Conservation (phyloP, 2,329 filamentous ascomycete species). For the Lecanicillium sp. region DNA sequence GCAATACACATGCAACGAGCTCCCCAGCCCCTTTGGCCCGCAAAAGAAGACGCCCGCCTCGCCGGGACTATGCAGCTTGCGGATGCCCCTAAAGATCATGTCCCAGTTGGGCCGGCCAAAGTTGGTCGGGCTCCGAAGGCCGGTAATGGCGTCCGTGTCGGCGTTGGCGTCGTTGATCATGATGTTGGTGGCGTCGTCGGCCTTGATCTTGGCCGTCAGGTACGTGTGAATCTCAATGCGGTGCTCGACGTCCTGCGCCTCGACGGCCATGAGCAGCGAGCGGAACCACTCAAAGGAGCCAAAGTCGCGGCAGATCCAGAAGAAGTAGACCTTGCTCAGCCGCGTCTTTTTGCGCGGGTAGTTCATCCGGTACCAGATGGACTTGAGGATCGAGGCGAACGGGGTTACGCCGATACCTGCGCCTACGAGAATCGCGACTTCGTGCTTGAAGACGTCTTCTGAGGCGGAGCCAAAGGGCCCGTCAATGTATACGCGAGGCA, state of each 20-base stretch:
- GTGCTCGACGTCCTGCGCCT: constrained; percentile 76
- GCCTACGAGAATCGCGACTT: constrained; percentile 70
- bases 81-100: constrained; percentile 77
- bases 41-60: constrained; percentile 81
- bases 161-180: constrained; percentile 87
- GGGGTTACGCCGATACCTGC: constrained; percentile 83
- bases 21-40: constrained; percentile 72
- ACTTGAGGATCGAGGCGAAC: constrained; percentile 81
- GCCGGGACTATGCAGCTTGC: constrained; percentile 66
- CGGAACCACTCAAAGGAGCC: constrained; percentile 88
- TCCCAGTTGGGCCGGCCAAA: constrained; percentile 87
- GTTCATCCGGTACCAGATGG: constrained; percentile 91
- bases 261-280: constrained; percentile 74
- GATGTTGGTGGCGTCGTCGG: constrained; percentile 80
- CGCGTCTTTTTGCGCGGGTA: constrained; percentile 74
- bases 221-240: constrained; percentile 87
- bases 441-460: constrained; percentile 85
- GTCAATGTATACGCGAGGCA: constrained; percentile 75
- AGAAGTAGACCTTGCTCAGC: constrained; percentile 82
- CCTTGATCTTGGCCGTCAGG: constrained; percentile 79
- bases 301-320: constrained; percentile 87
- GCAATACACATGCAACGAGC: constrained; percentile 71
- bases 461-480: constrained; percentile 81
- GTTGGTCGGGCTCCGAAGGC: constrained; percentile 73
- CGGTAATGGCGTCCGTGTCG: constrained; percentile 78